Conservation (phyloP, 2,329 filamentous ascomycete genomes). For the Fusarium sp. region DNA sequence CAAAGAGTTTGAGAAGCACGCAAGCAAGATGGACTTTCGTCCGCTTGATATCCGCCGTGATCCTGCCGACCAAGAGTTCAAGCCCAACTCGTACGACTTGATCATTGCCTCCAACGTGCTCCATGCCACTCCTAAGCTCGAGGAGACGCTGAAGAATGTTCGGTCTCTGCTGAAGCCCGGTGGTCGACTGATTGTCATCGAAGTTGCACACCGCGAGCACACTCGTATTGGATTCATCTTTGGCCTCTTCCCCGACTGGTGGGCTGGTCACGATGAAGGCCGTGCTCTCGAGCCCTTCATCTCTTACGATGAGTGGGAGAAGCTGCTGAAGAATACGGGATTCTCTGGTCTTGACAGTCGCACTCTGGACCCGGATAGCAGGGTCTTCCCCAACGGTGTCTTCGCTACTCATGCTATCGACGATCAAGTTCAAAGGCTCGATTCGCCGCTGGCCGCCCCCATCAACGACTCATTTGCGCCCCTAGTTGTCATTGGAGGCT, state of each 20-base stretch:
- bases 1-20: conserved; percentile 7
- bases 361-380: neutral
- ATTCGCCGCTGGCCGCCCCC: neutral
- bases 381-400: neutral
- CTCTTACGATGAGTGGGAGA: neutral
- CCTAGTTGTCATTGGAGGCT: neutral
- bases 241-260: conserved; percentile 3
- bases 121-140: conserved; percentile 15
- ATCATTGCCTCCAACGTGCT: conserved; percentile 19
- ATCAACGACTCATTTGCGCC: neutral
- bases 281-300: neutral
- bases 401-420: neutral
- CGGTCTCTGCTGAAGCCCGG: conserved; percentile 20
- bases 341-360: neutral
- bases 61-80: conserved; percentile 12
- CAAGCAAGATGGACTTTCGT: conserved; percentile 10
- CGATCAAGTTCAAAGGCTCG: neutral
- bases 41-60: conserved; percentile 11
- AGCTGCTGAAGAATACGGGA: neutral
- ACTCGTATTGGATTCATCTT: neutral
- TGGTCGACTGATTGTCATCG: conserved; percentile 13
- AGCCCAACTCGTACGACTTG: conserved; percentile 18
- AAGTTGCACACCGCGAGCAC: neutral
- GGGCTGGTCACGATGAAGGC: conserved; percentile 1
- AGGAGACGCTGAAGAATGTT: conserved; percentile 9